Percentiles rank a stretch among this genome's conserved stretches.
Conservation (phyloP, 2,329 filamentous ascomycete species). For the Cercospora zeina region DNA sequence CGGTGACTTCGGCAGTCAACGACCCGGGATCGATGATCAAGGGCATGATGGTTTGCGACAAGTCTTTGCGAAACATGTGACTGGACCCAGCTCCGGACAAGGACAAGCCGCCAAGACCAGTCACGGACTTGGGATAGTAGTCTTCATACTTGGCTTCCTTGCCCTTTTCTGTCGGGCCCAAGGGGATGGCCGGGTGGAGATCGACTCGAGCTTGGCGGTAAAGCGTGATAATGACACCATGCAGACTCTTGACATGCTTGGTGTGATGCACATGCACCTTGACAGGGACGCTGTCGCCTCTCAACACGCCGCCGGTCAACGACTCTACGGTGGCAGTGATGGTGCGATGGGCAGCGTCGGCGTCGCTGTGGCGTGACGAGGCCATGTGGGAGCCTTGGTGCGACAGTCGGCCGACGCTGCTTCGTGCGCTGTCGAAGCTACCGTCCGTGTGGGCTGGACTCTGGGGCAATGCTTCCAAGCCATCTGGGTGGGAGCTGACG, state of each 20-base stretch:
- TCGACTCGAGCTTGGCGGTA: slow-evolving; percentile 91
- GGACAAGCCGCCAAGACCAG: slow-evolving; percentile 81
- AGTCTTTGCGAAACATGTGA: slow-evolving; percentile 92
- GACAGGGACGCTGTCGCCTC: slow-evolving; percentile 79
- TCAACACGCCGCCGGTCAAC: slow-evolving; percentile 76
- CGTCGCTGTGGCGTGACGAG: slow-evolving; percentile 49
- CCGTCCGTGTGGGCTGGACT: slow-evolving; percentile 52
- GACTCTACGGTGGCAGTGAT: slow-evolving; percentile 87
- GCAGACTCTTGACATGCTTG: slow-evolving; percentile 84
- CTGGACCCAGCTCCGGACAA: slow-evolving; percentile 82
- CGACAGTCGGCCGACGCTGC: slow-evolving; percentile 37
- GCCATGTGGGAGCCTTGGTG: slow-evolving; percentile 46
- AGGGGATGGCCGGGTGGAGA: slow-evolving; percentile 65
- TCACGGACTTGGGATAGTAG: slow-evolving; percentile 82
- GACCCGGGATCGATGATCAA: slow-evolving; percentile 82
- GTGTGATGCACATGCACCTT: slow-evolving; percentile 82
- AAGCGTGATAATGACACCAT: slow-evolving; percentile 88
- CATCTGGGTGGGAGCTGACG: slow-evolving; percentile 35
- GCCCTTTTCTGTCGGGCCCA: slow-evolving; percentile 63
- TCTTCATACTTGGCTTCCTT: slow-evolving; percentile 75
- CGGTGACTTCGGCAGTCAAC: slow-evolving; percentile 75
- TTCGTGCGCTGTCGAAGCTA: slow-evolving; percentile 44
- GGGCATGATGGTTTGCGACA: slow-evolving; percentile 84
- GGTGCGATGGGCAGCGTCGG: slow-evolving; percentile 60
- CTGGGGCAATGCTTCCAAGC: slow-evolving; percentile 36